Evolutionary conservation across 768 basidiomycete genomes (phyloP).

Genomic region (Crepidotus variabilis): DNA sequence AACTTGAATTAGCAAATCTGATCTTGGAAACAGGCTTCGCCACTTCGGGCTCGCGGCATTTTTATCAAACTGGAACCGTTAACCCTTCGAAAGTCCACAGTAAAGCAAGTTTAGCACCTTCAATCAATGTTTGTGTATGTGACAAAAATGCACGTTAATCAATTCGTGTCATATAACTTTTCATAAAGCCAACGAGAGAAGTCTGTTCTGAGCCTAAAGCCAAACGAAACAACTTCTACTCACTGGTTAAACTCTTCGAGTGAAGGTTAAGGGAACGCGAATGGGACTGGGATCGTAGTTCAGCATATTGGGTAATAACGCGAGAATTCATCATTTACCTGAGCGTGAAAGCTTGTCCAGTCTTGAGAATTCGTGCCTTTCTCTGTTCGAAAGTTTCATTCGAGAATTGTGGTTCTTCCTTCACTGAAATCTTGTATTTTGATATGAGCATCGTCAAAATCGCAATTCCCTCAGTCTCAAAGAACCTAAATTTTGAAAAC

Average conservation of each 20-base stretch:
- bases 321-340: background rate
- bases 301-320: background rate
- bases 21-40: too few relatives aligned
- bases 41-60: too few relatives aligned
- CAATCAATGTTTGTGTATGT: too few relatives aligned
- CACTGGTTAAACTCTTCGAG: background rate
- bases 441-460: conserved; percentile 2
- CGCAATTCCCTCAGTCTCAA: conserved; percentile 1
- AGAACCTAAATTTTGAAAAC: background rate
- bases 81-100: too few relatives aligned
- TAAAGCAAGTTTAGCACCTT: too few relatives aligned
- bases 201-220: too few relatives aligned
- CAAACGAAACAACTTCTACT: too few relatives aligned
- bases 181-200: too few relatives aligned
- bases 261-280: background rate
- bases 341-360: background rate
- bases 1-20: too few relatives aligned
- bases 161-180: too few relatives aligned
- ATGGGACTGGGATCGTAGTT: background rate
- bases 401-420: conserved; percentile 20
- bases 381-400: conserved; percentile 21
- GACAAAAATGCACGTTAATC: too few relatives aligned
- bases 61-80: too few relatives aligned
- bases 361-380: background rate
- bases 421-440: background rate